Base-by-base conservation (phyloP, 805 yeast species). In the Lipomyces spencermartinsiae region DNA sequence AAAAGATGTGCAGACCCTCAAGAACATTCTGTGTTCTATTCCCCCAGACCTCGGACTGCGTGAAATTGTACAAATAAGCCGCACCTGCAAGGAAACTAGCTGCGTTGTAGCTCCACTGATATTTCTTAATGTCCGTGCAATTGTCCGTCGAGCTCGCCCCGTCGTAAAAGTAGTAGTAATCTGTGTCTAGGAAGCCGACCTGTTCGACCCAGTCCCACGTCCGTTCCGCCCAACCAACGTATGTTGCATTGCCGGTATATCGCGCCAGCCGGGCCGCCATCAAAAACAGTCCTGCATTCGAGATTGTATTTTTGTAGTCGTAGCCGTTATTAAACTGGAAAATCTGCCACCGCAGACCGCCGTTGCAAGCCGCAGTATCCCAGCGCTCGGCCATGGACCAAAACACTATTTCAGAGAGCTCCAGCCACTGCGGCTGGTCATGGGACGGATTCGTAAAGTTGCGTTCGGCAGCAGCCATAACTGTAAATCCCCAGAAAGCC, bases 291-390 rank as follows among this genome's bases (percentile, higher is more conserved):
- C 91, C 88, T 3, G 95, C 96, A 76, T 91, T 92, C n/a, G 95
- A 85, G 71, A 92, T 90, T 46, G 97, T 82, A 78, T 94, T 94
- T 79, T 94, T 94, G 80, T 94, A 94, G 78, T 91, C 90, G 78
- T 93, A 94, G 69, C 98, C 99, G 6, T 92, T 84, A 78, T 94
- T 94, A 97, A 97, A 93, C 66, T 88, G 84, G 81, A 89, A 94
- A 75, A 94, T 94, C 82, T 94, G 98, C 98, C 98, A 94, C 79
- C 98, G 84, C 70, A 94, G 80, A 0, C 98, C 98, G 68, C 99
- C 98, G 57, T 83, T 85, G 80, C 98, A 94, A 64, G 82, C 75
- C 2, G 74, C 76, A 6, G 77, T 73, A 78, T 93, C 97, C 99
- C 98, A 94, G 78, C 98, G 86, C 35, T 83, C 80, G 49, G 91